A percentile compares a stretch with the other conserved stretches of the same genome.
Evolutionary conservation across 176 grass and related monocot genomes (phyloP).

Genomic region (Oryza meridionalis): DNA sequence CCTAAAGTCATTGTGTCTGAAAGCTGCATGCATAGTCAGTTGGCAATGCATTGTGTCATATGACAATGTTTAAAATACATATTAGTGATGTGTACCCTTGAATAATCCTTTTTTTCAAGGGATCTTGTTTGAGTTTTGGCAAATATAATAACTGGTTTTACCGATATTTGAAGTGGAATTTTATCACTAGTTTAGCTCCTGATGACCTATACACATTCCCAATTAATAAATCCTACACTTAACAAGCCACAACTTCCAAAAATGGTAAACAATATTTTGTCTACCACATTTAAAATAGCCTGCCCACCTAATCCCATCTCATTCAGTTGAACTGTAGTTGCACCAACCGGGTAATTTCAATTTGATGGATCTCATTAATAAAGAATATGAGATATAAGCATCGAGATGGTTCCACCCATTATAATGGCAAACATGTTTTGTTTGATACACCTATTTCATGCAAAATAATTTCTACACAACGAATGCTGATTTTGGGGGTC

Average conservation of each 20-base stretch:
- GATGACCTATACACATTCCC: neutral
- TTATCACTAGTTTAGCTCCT: neutral
- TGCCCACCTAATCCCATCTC: slow-evolving; percentile 27
- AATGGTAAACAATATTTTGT: neutral
- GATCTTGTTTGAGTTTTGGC: neutral
- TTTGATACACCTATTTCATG: neutral
- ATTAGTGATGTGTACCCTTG: neutral
- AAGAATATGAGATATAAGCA: neutral
- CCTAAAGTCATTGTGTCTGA: neutral
- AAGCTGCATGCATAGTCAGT: neutral
- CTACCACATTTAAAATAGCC: neutral
- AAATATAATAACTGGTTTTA: neutral
- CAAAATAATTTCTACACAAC: slow-evolving; percentile 10
- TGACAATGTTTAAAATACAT: neutral
- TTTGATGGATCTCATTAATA: neutral
- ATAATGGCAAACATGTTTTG: slow-evolving; percentile 13
- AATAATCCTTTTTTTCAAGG: neutral
- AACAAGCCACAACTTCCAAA: neutral
- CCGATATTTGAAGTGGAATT: neutral
- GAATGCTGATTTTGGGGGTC: slow-evolving; percentile 2
- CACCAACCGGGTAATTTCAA: slow-evolving; percentile 4
- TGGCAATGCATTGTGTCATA: neutral
- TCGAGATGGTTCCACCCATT: slow-evolving; percentile 17
- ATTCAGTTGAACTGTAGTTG: slow-evolving; percentile 34
- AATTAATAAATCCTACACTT: neutral